Evolutionary conservation across 768 basidiomycete species (phyloP), one percentile per base, ranked within the genome.

Genomic region (Hirschioporus abietinus): DNA sequence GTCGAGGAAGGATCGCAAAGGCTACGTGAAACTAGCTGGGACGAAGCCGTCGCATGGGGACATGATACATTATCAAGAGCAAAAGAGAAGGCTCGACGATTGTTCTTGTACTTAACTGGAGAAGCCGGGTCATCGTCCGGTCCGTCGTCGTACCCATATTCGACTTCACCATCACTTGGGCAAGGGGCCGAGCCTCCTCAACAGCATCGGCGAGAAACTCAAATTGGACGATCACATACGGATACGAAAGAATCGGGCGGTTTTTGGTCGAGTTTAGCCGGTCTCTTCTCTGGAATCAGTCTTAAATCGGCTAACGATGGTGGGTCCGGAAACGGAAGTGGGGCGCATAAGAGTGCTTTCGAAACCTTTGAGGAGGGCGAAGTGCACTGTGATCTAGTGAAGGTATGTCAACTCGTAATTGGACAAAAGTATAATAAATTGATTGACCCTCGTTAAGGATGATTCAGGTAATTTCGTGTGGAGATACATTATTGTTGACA

Each of bases 101-200:
- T 86, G 27, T 91, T 93, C 78, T 86, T 83, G 72, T 95, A 91
- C 75, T 77, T 95, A 63, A 89, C 85, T 66, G 92, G 93, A 5
- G 81, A 88, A 58, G 80, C 82, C 23, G 69, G 83, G 30, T 77
- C 82, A 8, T 72, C 42, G 12, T 52, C 42, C 42, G 60, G 35
- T 60, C 42, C 34, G 35, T 58, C 42, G 17, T 17, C 60, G 60
- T 25, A 23, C 18, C 24, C 42, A 52, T 52, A 52, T 20, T 52
- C 79, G n/a, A 71, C 74, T 5, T 66, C 78, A 27, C 67, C 77
- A 35, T 74, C 76, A 64, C 57, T 76, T 26, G 68, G 77, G 63
- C 76, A 60, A 12, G 68, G 71, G 27, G 64, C 75, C 57, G 73
- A 71, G 35, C 74, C 65, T 18, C 27, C 70, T 66, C 65, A n/a